A percentile compares a stretch with the other conserved stretches of the same genome.
These are phyloP conservation scores for Ophiostoma ulmi DNA, from an alignment of 2,329 filamentous ascomycete genomes.

Conservation along the genomic window DNA sequence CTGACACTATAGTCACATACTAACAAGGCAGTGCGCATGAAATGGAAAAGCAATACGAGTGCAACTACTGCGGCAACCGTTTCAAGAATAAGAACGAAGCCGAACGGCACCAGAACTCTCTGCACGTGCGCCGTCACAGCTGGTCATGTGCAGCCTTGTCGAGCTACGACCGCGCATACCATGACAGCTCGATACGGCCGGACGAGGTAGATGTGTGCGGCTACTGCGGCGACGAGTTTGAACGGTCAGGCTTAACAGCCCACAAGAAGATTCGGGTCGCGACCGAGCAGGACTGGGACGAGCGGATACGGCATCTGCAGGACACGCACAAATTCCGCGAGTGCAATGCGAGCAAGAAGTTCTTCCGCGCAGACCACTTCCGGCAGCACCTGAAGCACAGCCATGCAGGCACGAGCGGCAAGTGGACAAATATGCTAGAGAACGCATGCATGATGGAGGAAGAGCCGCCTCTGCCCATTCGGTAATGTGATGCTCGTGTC, in stretches of 20 bases:
- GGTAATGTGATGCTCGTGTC: conserved; percentile 21
- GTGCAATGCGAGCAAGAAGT: conserved; percentile 98
- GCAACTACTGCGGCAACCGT: conserved; percentile 83
- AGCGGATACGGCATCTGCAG: conserved; percentile 78
- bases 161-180: conserved; percentile 75
- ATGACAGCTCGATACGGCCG: conserved; percentile 65
- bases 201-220: conserved; percentile 77
- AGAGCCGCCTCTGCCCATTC: conserved; percentile 55
- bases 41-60: conserved; percentile 94
- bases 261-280: conserved; percentile 39
- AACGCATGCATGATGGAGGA: conserved; percentile 92
- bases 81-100: conserved; percentile 99
- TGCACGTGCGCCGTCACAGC: conserved; percentile 86
- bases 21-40: conserved; percentile 65
- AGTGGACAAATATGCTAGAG: conserved; percentile 98
- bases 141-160: conserved; percentile 93
- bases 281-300: conserved; percentile 84
- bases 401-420: conserved; percentile 90
- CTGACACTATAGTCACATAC: background rate
- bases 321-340: conserved; percentile 94
- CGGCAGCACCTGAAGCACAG: conserved; percentile 97
- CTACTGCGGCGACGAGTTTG: conserved; percentile 91
- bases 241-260: conserved; percentile 42
- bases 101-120: conserved; percentile 90
- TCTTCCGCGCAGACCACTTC: conserved; percentile 96